Evolutionary conservation across 768 basidiomycete species (phyloP).

Genomic region (Pulveroboletus sp.): DNA sequence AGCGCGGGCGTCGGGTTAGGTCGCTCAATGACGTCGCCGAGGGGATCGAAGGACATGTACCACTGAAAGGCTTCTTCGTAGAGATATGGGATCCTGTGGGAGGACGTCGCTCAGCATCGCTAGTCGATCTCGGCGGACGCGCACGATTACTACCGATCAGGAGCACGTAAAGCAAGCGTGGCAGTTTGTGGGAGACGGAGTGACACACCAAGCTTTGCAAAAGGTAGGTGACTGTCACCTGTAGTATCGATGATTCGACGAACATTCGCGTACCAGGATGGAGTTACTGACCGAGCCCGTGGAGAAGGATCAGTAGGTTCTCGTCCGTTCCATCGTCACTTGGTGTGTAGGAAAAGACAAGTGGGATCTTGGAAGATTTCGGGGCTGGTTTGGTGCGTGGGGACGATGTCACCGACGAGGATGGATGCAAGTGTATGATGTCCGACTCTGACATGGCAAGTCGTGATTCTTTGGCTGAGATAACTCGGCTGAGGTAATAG

Average conservation of each 20-base stretch:
- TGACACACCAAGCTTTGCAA: slow-evolving; percentile 64
- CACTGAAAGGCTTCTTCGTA: slow-evolving; percentile 81
- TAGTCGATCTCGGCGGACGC: neutral
- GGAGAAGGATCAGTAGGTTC: slow-evolving; percentile 79
- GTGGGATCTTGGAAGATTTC: slow-evolving; percentile 40
- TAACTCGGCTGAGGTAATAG: no score
- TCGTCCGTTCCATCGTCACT: slow-evolving; percentile 84
- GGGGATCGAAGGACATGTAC: slow-evolving; percentile 76
- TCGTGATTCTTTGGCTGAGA: no score
- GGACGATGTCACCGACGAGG: slow-evolving; percentile 7
- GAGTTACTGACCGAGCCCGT: slow-evolving; percentile 67
- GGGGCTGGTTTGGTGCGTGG: slow-evolving; percentile 50
- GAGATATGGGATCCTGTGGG: slow-evolving; percentile 70
- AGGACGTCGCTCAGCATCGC: slow-evolving; percentile 9
- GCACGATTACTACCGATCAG: slow-evolving; percentile 62
- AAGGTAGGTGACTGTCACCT: slow-evolving; percentile 84
- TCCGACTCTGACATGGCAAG: slow-evolving; percentile 22
- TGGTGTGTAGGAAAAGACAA: slow-evolving; percentile 62
- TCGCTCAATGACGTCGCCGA: slow-evolving; percentile 65
- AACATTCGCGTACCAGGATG: neutral
- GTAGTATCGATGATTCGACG: neutral
- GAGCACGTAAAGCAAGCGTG: slow-evolving; percentile 72
- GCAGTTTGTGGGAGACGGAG: slow-evolving; percentile 90
- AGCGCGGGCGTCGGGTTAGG: slow-evolving; percentile 76
- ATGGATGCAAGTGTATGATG: slow-evolving; percentile 19